These are phyloP conservation scores for Trebouxia sp. DNA, from an alignment of 139 green algal species.

Conservation along the genomic window DNA sequence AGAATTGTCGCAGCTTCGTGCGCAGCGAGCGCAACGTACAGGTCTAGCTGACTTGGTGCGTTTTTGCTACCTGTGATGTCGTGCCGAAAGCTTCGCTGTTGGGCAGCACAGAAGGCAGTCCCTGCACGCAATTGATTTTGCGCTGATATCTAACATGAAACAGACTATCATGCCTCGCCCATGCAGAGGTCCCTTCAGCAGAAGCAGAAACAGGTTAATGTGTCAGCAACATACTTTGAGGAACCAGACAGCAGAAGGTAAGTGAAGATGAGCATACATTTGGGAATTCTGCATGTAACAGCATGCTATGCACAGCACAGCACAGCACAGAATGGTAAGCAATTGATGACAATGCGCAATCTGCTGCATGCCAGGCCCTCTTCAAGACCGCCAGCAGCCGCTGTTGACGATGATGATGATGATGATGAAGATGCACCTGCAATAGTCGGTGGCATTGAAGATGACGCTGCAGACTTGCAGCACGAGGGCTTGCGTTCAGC, in stretches of 20 bases:
- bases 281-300: no score
- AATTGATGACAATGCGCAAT: no score
- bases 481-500: slow-evolving; percentile 44
- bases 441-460: slow-evolving; percentile 18
- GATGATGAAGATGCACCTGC: slow-evolving; percentile 29
- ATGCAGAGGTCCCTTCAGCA: slow-evolving; percentile 47
- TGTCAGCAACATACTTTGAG: background rate
- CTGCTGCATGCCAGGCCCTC: no score
- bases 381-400: background rate
- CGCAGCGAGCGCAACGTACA: slow-evolving; percentile 42
- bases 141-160: background rate
- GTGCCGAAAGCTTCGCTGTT: no score
- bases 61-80: no score
- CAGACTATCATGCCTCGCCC: background rate
- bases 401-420: slow-evolving; percentile 26
- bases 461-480: slow-evolving; percentile 38
- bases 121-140: no score
- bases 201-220: slow-evolving; percentile 29
- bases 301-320: background rate
- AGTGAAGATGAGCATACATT: no score
- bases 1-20: slow-evolving; percentile 62
- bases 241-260: background rate
- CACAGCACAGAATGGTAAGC: background rate
- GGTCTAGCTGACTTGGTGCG: slow-evolving; percentile 39
- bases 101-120: no score